Evolutionary conservation across 2,329 filamentous ascomycete genomes (phyloP).

Genomic region (Sordariomycetes sp.): DNA sequence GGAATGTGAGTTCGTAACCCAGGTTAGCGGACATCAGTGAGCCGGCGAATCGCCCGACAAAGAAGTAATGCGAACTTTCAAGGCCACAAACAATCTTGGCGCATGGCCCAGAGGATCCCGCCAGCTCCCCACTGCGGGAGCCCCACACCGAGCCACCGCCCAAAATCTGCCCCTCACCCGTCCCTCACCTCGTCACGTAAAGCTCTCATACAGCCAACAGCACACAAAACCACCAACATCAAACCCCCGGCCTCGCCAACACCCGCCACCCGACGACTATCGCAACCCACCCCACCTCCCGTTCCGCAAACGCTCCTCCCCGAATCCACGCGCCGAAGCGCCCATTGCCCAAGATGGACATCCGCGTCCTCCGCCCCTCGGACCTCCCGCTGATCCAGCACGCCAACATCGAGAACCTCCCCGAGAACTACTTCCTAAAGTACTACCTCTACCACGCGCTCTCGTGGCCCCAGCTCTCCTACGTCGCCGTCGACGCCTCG

Average conservation of each 20-base stretch:
- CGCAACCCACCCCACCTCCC: slow-evolving; percentile 9
- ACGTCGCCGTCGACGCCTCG: slow-evolving; percentile 86
- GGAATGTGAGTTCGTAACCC: neutral
- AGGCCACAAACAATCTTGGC: neutral
- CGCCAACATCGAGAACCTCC: slow-evolving; percentile 96
- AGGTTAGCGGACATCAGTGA: neutral
- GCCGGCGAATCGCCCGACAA: neutral
- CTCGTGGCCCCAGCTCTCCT: slow-evolving; percentile 94
- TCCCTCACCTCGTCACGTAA: neutral
- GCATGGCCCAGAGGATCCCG: neutral
- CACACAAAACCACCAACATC: slow-evolving; percentile 4
- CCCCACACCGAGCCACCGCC: neutral
- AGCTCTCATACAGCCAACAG: slow-evolving; percentile 14
- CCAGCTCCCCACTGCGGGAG: neutral
- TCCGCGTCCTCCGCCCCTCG: slow-evolving; percentile 69
- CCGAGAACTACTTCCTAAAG: slow-evolving; percentile 99
- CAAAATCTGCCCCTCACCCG: neutral
- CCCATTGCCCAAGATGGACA: slow-evolving; percentile 52
- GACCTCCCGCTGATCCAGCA: slow-evolving; percentile 91
- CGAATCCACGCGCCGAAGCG: neutral
- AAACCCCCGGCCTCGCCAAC: slow-evolving; percentile 11
- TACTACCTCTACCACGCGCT: slow-evolving; percentile 99
- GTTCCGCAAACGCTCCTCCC: neutral
- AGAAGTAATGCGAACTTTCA: neutral
- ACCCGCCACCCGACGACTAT: neutral